These are phyloP conservation scores for Aspergillus flavus DNA, from an alignment of 2,329 filamentous ascomycete genomes.

Conservation along the genomic window DNA sequence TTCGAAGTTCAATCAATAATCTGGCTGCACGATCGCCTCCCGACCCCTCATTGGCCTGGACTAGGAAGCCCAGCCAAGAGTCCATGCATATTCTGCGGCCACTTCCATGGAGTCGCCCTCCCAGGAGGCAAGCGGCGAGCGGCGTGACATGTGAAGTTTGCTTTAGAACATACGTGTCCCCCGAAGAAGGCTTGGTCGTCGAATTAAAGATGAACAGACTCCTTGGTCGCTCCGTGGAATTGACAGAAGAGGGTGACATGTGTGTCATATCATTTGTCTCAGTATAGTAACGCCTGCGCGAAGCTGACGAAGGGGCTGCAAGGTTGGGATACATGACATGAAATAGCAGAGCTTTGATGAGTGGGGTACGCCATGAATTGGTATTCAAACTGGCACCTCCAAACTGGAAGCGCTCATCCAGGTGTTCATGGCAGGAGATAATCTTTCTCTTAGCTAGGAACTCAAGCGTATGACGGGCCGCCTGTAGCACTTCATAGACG, in stretches of 20 bases:
- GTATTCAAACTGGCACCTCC: conserved; percentile 44
- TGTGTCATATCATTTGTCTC: background rate
- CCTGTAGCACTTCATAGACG: conserved; percentile 7
- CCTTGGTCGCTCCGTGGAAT: background rate
- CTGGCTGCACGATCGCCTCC: conserved; percentile 20
- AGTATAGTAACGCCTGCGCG: conserved; percentile 25
- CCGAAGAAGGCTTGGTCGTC: conserved; percentile 6
- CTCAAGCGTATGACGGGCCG: conserved; percentile 9
- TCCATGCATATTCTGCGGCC: conserved; percentile 34
- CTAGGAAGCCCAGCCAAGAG: conserved; percentile 37
- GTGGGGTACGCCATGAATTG: conserved; percentile 45
- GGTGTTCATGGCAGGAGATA: conserved; percentile 13
- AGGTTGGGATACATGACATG: conserved; percentile 52
- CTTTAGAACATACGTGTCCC: conserved; percentile 24
- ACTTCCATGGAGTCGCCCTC: conserved; percentile 23
- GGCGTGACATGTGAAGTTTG: conserved; percentile 36
- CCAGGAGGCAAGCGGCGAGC: conserved; percentile 30
- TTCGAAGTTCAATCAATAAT: conserved; percentile 38
- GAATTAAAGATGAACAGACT: conserved; percentile 13
- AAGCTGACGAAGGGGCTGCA: conserved; percentile 31
- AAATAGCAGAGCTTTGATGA: conserved; percentile 52
- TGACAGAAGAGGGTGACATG: conserved; percentile 3
- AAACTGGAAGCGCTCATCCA: conserved; percentile 38
- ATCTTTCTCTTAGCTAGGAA: conserved; percentile 4
- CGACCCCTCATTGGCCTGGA: conserved; percentile 19